Evolutionary conservation across 2,329 filamentous ascomycete genomes (phyloP), one percentile per base, ranked within the genome.

Genomic region (Fusarium praegraminearum): DNA sequence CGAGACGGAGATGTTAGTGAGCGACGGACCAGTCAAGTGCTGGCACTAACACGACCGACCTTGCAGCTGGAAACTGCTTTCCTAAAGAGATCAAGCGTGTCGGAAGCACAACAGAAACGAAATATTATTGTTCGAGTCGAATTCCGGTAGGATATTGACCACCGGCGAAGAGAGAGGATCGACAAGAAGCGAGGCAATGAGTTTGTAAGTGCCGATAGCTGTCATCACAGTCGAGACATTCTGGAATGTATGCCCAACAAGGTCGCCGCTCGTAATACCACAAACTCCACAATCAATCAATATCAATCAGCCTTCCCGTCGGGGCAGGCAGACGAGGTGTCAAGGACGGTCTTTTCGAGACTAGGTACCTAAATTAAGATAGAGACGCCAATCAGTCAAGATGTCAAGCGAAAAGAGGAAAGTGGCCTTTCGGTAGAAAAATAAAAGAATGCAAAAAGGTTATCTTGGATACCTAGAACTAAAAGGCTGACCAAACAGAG

Each of bases 281-380:
- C 8, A 15, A 32, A 59, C 62, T 68, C 70, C 70, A 67, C 69
- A 66, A 62, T 47, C 57, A 70, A 63, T 52, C 47, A 43, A 60
- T 59, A 61, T 46, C 35, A 56, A 61, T 49, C 35, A 56, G 20
- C 35, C 15, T 32, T 65, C 30, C 49, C 38, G 20, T 16, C 53
- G 41, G 38, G 62, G 26, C 36, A 57, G 57, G 56, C 50, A 56
- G n/a, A 24, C 41, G 43, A 38, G 40, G 38, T 30, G 16, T 59
- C 53, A 60, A 47, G 47, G 41, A 40, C 28, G 43, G 24, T 50
- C 33, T 41, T 35, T 28, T 36, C 26, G 35, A 41, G 49, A 36
- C 35, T 52, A 30, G 28, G 28, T 30, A 30, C 28, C 11, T 30
- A 41, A 20, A 44, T 45, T 63, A 40, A 40, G 61, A 66, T 57